Base-by-base conservation (phyloP, 805 yeast species). In the Naumovozyma castellii region DNA sequence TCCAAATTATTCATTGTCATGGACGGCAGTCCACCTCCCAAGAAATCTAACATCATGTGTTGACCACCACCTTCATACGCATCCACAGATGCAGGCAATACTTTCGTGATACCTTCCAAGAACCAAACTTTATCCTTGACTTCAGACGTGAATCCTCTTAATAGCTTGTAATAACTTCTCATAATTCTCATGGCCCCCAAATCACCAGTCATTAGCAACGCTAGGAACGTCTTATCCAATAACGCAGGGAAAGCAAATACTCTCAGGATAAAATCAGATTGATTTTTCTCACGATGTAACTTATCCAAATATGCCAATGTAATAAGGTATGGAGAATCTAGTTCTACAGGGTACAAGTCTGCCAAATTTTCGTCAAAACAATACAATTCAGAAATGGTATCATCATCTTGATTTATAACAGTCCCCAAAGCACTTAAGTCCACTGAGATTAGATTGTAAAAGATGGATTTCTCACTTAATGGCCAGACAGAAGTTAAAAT, bases 401-500 rank as follows among this genome's bases (percentile, higher is more conserved):
- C 59, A 48, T 59, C 59, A 6, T 60, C 65, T 38, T 59, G 64
- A 33, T 61, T 61, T 2, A 61, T 56, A 18, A 63, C 59, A 51
- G 84, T 92, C 14, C 95, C 95, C 42, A 90, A 66, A 59, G 88
- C 97, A 38, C 94, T 83, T 41, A 90, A 66, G 54, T 87, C 97
- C 10, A 85, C 88, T n/a, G 90, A 80, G 32, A 84, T 80, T 47
- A 81, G 70, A 46, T 77, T 72, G 53, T 76, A 74, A 56, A 80
- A 80, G 40, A 82, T 61, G 3, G 86, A 80, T 12, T 71, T 68
- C 35, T 76, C 79, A 35, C 80, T 79, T 37, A 87, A 66, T 3
- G 95, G 96, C 87, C 96, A 86, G n/a, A 88, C 95, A 1, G 96
- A 95, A 1, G 95, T 84, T 37, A 90, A 68, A 39, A 90, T 90